Evolutionary conservation across 805 yeast genomes (phyloP).

Genomic region (Candida rishiriensis): DNA sequence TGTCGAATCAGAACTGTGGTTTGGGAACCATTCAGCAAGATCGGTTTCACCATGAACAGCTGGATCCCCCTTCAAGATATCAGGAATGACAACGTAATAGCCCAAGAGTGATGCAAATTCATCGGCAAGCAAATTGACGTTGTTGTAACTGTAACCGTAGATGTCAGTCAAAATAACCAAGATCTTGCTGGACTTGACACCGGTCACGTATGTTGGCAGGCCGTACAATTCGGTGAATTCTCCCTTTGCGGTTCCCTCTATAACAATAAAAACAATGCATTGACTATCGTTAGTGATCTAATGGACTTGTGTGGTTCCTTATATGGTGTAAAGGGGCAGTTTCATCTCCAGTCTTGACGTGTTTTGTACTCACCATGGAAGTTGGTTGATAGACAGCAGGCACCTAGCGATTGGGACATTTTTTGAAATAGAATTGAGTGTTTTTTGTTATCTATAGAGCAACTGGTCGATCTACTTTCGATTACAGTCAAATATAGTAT

Average conservation of each 20-base stretch:
- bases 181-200: conserved; percentile 42
- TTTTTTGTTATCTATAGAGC: too few relatives aligned
- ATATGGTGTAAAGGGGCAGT: conserved; percentile 14
- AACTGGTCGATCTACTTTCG: too few relatives aligned
- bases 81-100: conserved; percentile 72
- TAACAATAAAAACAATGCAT: conserved; percentile 7
- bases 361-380: conserved; percentile 32
- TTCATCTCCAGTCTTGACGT: conserved; percentile 24
- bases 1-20: conserved; percentile 37
- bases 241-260: conserved; percentile 42
- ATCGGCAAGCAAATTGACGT: conserved; percentile 61
- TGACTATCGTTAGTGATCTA: conserved; percentile 5
- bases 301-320: not conserved
- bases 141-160: conserved; percentile 55
- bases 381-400: conserved; percentile 1
- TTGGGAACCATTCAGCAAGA: conserved; percentile 41
- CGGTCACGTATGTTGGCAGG: conserved; percentile 43
- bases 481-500: too few relatives aligned
- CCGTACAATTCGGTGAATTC: conserved; percentile 37
- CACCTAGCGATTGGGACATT: not conserved
- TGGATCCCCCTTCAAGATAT: conserved; percentile 56
- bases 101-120: conserved; percentile 52
- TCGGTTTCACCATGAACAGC: conserved; percentile 27
- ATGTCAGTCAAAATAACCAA: conserved; percentile 69
- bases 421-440: not conserved